Evolutionary conservation across 2,329 filamentous ascomycete species (phyloP), one percentile per base, ranked within the genome.

Genomic region (Chalara sp.): DNA sequence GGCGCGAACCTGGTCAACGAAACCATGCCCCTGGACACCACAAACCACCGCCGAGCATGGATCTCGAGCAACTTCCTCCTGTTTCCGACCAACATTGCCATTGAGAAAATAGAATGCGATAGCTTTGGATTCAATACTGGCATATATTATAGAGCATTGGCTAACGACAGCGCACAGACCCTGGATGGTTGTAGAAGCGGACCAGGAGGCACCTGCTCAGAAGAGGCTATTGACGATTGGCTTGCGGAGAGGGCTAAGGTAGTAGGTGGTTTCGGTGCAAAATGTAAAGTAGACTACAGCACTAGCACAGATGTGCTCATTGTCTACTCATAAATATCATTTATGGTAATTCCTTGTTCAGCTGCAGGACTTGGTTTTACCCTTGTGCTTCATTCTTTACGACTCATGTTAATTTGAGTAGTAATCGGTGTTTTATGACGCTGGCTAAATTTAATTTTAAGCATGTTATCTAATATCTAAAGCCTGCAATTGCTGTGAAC

Each of bases 21-120:
- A 13, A 76, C 73, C 6, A 78, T 79, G 76, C 74, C 75, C 1
- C 58, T 67, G 4, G 62, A 70, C 49, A 65, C 61, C 40, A 70
- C 76, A 56, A 79, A 79, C 63, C 71, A 75, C 56, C 62, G 67
- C 21, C 71, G 76, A 28, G 71, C 66, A 4, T 79, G 76, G 76
- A 68, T 68, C 53, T 75, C 71, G 5, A 74, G 71, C n/a, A 65
- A 70, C 47, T 74, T 79, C 56, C 61, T 79, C n/a, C 73, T 75
- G 0, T 79, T 79, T 63, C 58, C 79, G 48, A 72, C 73, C 4
- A 78, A 79, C 58, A 67, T 79, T 32, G 76, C 72, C 1, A 68
- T 80, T 21, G 76, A 79, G 66, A 72, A 71, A 54, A 72, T 79
- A 70, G 63, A 71, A 32, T 80, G 76, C 58, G 69, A 74, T 43